Conservation (phyloP, 495 filamentous ascomycete species). For the Umbilicaria muhlenbergii region DNA sequence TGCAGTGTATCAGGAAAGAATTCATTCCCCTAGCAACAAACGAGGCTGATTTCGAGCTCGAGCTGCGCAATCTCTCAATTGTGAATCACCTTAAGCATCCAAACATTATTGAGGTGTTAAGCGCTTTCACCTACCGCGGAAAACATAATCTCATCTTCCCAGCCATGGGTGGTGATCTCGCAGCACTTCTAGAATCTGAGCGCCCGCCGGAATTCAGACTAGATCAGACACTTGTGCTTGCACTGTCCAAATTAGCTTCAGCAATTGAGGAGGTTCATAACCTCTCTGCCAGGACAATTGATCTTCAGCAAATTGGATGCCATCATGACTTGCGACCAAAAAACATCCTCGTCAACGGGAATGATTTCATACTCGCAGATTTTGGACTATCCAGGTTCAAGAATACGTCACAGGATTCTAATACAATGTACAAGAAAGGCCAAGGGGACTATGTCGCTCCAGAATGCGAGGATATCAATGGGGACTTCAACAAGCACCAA, state of each 20-base stretch:
- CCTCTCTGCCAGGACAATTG: neutral
- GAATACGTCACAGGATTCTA: neutral
- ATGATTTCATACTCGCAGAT: slow-evolving; percentile 7
- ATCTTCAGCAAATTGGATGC: slow-evolving; percentile 8
- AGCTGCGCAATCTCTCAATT: neutral
- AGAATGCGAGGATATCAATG: slow-evolving; percentile 1
- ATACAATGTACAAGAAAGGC: neutral
- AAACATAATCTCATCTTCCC: slow-evolving; percentile 8
- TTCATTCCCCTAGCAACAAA: too few relatives aligned
- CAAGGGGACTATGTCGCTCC: neutral
- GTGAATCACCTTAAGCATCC: slow-evolving; percentile 1
- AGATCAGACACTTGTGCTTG: neutral
- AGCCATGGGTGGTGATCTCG: slow-evolving; percentile 4
- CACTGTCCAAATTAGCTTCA: neutral
- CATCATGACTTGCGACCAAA: slow-evolving; percentile 12
- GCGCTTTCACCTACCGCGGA: slow-evolving; percentile 7
- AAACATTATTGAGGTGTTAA: slow-evolving; percentile 7
- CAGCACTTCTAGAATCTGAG: neutral
- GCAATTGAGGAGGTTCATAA: slow-evolving; percentile 1
- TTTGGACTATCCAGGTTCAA: slow-evolving; percentile 8
- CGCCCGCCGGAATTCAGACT: too few relatives aligned
- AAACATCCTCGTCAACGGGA: slow-evolving; percentile 9
- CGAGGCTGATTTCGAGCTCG: neutral
- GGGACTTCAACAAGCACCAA: neutral
- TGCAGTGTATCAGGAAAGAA: too few relatives aligned